Base-by-base conservation (phyloP, 2,329 filamentous ascomycete genomes). In the Akanthomyces muscarius region DNA sequence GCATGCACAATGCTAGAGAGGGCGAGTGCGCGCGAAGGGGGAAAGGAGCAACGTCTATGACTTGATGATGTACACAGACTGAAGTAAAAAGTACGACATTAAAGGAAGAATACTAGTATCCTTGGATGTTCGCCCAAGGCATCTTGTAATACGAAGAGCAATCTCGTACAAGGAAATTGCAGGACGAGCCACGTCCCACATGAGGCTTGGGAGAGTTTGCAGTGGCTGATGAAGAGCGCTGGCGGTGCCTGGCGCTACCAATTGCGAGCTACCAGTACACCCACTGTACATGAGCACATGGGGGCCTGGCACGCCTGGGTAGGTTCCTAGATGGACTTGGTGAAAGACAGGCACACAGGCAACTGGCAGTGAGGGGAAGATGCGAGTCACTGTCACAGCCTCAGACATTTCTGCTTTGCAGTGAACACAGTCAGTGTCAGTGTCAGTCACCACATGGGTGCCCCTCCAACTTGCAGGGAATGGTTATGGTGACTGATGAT, bases 101-200 rank as follows among this genome's bases (percentile, higher is more conserved):
- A 14, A 53, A 21, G 10, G 16, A 38, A 38, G 28, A 38, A n/a
- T 4, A 38, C 21, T 21, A 21, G 21, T 14, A 18, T 18, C n/a
- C 33, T 28, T 50, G 47, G 25, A 50, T 50, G 4, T 5, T 10
- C 8, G 25, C 4, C 21, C 14, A 30, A 13, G 25, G 48, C 25
- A 33, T 51, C 28, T 16, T 52, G 25, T 8, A 3, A 36, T 6
- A 42, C 14, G 30, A 23, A 38, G 41, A 23, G 51, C 23, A 61
- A 28, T 21, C 50, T 61, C 21, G 59, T 61, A 45, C 48, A 23
- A 38, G 50, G 59, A 61, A 30, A 61, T 54, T 61, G 51, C 59
- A 61, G 59, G 59, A 55, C 21, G 51, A 61, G 59, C 58, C 58
- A 54, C 41, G 58, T 61, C 58, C 58, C 58, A 61, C 58, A 52